phyloP scores from a whole-genome alignment of 352 stramenopile species.

The Phytophthora pisi region DNA sequence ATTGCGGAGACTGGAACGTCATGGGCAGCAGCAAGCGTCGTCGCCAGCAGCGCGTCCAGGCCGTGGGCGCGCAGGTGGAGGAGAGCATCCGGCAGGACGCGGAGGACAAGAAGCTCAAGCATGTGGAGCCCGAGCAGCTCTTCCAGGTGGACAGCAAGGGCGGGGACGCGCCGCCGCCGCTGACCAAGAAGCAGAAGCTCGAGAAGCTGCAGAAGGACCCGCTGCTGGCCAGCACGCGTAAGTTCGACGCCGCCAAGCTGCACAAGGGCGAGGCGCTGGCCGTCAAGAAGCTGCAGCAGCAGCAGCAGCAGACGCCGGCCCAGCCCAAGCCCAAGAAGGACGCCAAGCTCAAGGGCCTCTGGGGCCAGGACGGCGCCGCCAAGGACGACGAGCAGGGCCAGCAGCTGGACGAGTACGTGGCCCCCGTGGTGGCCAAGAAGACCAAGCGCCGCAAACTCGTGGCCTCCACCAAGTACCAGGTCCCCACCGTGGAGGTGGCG shows the following conservation, averaged over 20 bases:
- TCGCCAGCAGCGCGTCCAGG: constrained; percentile 70
- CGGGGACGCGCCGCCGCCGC: constrained; percentile 32
- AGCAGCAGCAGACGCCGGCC: constrained; percentile 11
- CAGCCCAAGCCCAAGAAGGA: constrained; percentile 24
- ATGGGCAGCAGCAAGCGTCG: constrained; percentile 57
- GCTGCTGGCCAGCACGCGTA: constrained; percentile 67
- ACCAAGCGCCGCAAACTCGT: constrained; percentile 58
- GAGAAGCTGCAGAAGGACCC: constrained; percentile 72
- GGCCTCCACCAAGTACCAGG: constrained; percentile 67
- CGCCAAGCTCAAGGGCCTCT: constrained; percentile 38
- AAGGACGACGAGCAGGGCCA: constrained; percentile 42
- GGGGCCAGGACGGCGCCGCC: constrained; percentile 52
- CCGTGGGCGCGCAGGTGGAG: constrained; percentile 76
- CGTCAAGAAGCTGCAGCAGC: constrained; percentile 55
- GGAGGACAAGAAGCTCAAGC: constrained; percentile 82
- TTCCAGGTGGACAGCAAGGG: constrained; percentile 85
- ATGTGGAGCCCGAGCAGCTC: constrained; percentile 68
- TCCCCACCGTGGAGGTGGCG: constrained; percentile 78
- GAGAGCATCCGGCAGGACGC: constrained; percentile 78
- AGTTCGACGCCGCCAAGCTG: constrained; percentile 65
- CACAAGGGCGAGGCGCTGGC: constrained; percentile 62
- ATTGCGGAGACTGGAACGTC: not conserved
- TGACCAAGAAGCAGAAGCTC: constrained; percentile 78
- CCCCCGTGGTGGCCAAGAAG: constrained; percentile 63
- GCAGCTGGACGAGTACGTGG: constrained; percentile 66